A percentile compares a stretch with the other conserved stretches of the same genome.
Conservation (phyloP, 1,284 basidiomycete genomes). For the Rhodotorula sp. region DNA sequence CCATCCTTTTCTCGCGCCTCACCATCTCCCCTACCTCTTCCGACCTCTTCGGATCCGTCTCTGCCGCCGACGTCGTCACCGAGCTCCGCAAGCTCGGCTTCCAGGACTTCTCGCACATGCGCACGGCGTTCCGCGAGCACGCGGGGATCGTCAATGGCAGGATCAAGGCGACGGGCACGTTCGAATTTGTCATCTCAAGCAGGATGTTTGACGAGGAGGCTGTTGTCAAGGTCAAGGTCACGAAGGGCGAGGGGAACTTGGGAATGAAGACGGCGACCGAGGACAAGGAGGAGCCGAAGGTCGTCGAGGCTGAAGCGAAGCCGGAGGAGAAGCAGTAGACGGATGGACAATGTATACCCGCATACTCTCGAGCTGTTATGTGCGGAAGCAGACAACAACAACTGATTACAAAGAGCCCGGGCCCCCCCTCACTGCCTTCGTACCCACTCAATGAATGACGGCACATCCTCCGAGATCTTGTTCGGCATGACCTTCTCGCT, state of each 20-base stretch:
- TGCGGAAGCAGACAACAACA: neutral
- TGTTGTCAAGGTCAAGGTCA: neutral
- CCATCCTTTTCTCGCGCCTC: constrained; percentile 24
- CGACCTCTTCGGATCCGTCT: constrained; percentile 38
- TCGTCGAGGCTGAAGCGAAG: too few species aligned
- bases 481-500: constrained; percentile 29
- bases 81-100: constrained; percentile 10
- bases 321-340: too few species aligned
- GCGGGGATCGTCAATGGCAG: constrained; percentile 30
- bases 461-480: constrained; percentile 36
- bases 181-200: constrained; percentile 4
- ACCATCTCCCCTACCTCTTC: constrained; percentile 24
- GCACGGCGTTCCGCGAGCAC: constrained; percentile 17
- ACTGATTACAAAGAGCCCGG: neutral
- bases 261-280: neutral
- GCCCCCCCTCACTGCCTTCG: neutral
- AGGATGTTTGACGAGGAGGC: constrained; percentile 5
- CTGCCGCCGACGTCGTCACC: constrained; percentile 16
- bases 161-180: constrained; percentile 29
- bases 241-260: neutral
- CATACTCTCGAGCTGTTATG: too few species aligned
- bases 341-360: too few species aligned
- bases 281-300: neutral
- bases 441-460: constrained; percentile 33
- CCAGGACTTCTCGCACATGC: neutral